Base-by-base conservation (phyloP, 2,329 filamentous ascomycete species). In the Pseudovirgaria hyperparasitica region DNA sequence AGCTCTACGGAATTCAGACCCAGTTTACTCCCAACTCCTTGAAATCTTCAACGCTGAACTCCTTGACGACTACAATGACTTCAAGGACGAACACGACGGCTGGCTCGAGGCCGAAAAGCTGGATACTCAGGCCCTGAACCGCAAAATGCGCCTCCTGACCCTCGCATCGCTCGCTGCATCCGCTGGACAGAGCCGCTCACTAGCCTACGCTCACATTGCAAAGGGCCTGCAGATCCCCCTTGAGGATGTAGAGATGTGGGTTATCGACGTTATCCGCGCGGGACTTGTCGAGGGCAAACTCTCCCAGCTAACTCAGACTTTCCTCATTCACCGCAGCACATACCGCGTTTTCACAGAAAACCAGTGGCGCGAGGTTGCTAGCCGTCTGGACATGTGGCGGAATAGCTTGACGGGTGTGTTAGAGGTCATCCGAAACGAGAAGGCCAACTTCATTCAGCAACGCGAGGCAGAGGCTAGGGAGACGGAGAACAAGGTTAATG, bases 261-360 rank as follows among this genome's bases (percentile, higher is more conserved):
- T 92, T 41, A 98, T 98, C 48, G 90, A 98, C 55, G 86, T 92
- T 42, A 94, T 98, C 60, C 82, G 90, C 41, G 84, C 86, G 25
- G 85, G 86, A 18, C 74, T 98, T 19, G 82, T 98, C 27, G 90
- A 98, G 65, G 90, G 90, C 52, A 92, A 92, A 62, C 74, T 98
- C 42, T 90, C 81, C 32, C 90, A 98, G 63, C 71, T 87, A 53
- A 85, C 84, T 54, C 73, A 82, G 53, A 81, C 87, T 37, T 96
- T 98, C 69, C 69, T 94, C 28, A 84, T 98, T 36, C 90, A 98
- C 67, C 76, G 90, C 53, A 84, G 84, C 45, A 93, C 85, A 34
- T 94, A 96, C 70, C 78, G 90, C 36, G 86, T 94, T 29, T 98
- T 98, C 49, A 84, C 84, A 43, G 84, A 93, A 65, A 92, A 92